A percentile compares a stretch with the other conserved stretches of the same genome.
phyloP scores from a whole-genome alignment of 371 early-diverging fungal species.

The Smittium culicis region DNA sequence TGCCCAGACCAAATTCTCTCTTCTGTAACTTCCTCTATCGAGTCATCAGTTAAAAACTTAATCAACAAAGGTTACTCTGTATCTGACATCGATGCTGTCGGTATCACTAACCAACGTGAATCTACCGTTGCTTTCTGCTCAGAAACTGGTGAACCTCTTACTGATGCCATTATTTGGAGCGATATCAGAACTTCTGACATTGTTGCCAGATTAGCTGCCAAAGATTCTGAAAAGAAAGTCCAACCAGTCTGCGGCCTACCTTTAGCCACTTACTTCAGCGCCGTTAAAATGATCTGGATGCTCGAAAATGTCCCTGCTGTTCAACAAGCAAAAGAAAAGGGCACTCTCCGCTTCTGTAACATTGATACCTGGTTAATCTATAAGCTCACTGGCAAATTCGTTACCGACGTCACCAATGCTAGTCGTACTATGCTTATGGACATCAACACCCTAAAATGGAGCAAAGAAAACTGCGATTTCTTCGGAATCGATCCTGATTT shows the following conservation, averaged over 20 bases:
- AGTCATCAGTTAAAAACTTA: conserved; percentile 50
- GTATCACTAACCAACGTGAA: conserved; percentile 94
- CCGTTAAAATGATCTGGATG: conserved; percentile 84
- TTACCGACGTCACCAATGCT: conserved; percentile 92
- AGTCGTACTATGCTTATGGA: conserved; percentile 91
- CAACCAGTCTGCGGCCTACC: conserved; percentile 65
- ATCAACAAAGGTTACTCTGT: conserved; percentile 42
- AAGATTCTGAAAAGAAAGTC: conserved; percentile 33
- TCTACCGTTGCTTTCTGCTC: conserved; percentile 84
- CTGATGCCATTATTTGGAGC: conserved; percentile 89
- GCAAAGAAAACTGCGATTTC: conserved; percentile 55
- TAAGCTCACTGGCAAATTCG: conserved; percentile 69
- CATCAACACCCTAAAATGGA: conserved; percentile 67
- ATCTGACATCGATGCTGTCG: conserved; percentile 58
- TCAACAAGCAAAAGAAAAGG: conserved; percentile 45
- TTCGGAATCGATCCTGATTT: conserved; percentile 47
- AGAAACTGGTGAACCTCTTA: conserved; percentile 63
- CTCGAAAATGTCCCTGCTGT: conserved; percentile 64
- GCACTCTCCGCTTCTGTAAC: conserved; percentile 67
- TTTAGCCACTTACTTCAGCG: conserved; percentile 88
- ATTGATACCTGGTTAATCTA: conserved; percentile 84
- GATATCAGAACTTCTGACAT: conserved; percentile 70
- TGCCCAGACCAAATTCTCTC: conserved; percentile 63
- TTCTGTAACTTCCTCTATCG: conserved; percentile 55
- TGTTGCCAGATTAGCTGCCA: conserved; percentile 46